phyloP scores from a whole-genome alignment of 2,329 filamentous ascomycete species.

The Orbilia blumenaviensis region DNA sequence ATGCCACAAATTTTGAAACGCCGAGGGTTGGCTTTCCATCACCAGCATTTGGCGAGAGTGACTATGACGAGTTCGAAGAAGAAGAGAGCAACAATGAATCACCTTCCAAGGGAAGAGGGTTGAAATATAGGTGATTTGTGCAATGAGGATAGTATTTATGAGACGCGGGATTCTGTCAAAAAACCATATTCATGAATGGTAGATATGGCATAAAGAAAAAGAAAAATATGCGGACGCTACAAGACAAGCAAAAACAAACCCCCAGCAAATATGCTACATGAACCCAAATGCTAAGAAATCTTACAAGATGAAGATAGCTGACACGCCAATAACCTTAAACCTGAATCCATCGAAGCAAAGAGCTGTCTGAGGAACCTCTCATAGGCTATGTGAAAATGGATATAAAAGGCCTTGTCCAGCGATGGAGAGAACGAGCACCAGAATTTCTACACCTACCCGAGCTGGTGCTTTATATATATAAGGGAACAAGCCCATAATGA shows the following conservation, averaged over 20 bases:
- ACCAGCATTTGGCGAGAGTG: slow-evolving; percentile 1
- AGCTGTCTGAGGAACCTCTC: neutral
- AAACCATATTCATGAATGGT: neutral
- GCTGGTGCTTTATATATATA: neutral
- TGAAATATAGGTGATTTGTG: slow-evolving; percentile 23
- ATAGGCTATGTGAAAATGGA: too few relatives aligned
- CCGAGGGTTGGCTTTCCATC: slow-evolving; percentile 29
- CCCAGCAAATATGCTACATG: neutral
- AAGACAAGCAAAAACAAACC: neutral
- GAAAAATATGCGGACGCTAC: neutral
- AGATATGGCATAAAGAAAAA: neutral
- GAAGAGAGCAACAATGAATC: slow-evolving; percentile 25
- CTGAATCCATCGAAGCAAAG: neutral
- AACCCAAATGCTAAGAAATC: neutral
- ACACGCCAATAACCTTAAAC: neutral
- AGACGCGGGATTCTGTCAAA: neutral
- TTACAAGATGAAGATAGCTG: neutral
- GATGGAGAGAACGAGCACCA: neutral
- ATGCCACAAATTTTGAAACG: slow-evolving; percentile 4
- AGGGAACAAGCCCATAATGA: slow-evolving; percentile 59
- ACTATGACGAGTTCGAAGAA: slow-evolving; percentile 38
- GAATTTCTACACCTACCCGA: neutral
- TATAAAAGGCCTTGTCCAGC: too few relatives aligned
- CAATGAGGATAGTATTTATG: neutral
- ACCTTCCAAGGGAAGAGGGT: slow-evolving; percentile 41